Evolutionary conservation across 2,329 filamentous ascomycete genomes (phyloP).

Genomic region (Curvularia eragrostidis): DNA sequence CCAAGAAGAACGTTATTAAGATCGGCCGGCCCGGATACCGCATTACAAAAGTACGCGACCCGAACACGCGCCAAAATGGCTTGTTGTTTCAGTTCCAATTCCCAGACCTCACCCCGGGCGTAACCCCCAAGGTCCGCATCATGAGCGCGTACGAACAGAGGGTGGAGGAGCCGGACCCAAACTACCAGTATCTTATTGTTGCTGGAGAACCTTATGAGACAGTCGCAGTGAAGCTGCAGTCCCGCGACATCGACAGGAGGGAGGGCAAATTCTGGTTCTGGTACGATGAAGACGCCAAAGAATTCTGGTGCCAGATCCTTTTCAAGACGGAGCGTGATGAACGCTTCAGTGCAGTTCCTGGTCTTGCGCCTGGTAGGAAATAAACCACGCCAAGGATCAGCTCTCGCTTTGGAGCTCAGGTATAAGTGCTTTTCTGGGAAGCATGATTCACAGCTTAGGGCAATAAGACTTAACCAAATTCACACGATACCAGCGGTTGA

Average conservation of each 20-base stretch:
- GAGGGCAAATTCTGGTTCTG: slow-evolving; percentile 91
- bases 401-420: background rate
- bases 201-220: slow-evolving; percentile 98
- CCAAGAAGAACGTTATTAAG: slow-evolving; percentile 87
- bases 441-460: background rate
- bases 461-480: background rate
- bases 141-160: slow-evolving; percentile 98
- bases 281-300: slow-evolving; percentile 94
- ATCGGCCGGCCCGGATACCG: slow-evolving; percentile 97
- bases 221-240: slow-evolving; percentile 94
- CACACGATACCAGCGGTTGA: background rate
- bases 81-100: slow-evolving; percentile 96
- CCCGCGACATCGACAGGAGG: slow-evolving; percentile 86
- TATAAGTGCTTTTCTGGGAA: background rate
- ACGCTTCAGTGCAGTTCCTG: slow-evolving; percentile 74
- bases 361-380: slow-evolving; percentile 60
- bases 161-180: slow-evolving; percentile 88
- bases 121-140: slow-evolving; percentile 85
- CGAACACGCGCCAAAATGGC: slow-evolving; percentile 84
- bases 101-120: slow-evolving; percentile 81
- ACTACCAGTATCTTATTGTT: slow-evolving; percentile 92
- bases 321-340: slow-evolving; percentile 99
- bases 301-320: slow-evolving; percentile 97
- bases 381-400: background rate
- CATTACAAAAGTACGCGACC: slow-evolving; percentile 94